These are phyloP conservation scores for Chrysoporthe cubensis DNA, from an alignment of 2,329 filamentous ascomycete genomes.

Conservation along the genomic window DNA sequence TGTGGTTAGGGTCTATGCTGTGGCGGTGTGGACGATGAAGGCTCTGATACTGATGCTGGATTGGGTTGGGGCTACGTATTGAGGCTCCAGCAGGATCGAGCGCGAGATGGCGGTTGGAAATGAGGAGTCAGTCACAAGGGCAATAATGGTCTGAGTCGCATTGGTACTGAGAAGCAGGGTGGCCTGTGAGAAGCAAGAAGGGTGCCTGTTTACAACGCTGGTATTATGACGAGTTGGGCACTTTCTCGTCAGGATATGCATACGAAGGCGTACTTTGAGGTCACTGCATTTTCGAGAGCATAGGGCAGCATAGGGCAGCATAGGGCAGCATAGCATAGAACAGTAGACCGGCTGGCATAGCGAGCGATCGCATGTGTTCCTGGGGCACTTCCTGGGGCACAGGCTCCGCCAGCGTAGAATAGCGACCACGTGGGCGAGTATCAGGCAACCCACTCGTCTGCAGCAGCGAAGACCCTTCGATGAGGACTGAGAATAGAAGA, in stretches of 20 bases:
- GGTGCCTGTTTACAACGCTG: neutral
- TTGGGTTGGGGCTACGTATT: conserved; percentile 28
- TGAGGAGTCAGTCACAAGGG: neutral
- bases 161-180: too few relatives aligned
- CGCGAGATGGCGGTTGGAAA: neutral
- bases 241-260: neutral
- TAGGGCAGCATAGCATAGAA: neutral
- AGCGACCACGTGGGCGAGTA: neutral
- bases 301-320: neutral
- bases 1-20: conserved; percentile 19
- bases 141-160: neutral
- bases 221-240: too few relatives aligned
- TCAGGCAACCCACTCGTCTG: neutral
- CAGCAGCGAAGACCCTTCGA: neutral
- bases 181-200: neutral
- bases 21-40: conserved; percentile 25
- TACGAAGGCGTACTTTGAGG: too few relatives aligned
- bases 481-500: neutral
- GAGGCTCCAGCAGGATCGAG: neutral
- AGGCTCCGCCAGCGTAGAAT: neutral
- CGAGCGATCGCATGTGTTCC: neutral
- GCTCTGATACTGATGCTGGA: conserved; percentile 23
- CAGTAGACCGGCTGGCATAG: neutral
- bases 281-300: neutral
- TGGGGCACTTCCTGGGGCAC: neutral